Evolutionary conservation across 2,329 filamentous ascomycete species (phyloP), one percentile per base, ranked within the genome.

Genomic region (Xylaria sp.): DNA sequence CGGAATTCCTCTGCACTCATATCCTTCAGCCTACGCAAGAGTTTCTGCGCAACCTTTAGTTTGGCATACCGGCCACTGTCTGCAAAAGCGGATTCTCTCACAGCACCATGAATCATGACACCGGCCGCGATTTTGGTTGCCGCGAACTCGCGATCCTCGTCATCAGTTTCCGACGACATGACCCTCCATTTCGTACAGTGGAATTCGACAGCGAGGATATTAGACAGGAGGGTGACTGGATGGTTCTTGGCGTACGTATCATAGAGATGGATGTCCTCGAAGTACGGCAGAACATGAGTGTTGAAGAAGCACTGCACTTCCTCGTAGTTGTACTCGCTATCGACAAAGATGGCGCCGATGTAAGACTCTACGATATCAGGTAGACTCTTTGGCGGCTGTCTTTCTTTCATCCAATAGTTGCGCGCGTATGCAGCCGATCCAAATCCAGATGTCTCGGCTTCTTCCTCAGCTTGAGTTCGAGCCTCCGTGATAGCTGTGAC

Each of bases 301-400:
- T 88, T 80, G 79, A 97, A 98, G 81, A 99, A 98, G 0, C 78
- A 77, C 70, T 92, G 88, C 0, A 98, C 91, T 19, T 89, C 84
- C 12, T 79, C 78, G 79, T 91, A 98, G 76, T 96, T 82, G 80
- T 95, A 98, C 54, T 86, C 84, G 0, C 93, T 92, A 79, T 99
- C 96, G 11, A 99, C 92, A 77, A 98, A 98, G 24, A 98, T 85
- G 21, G 95, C 95, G 1, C 94, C 96, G 2, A 98, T 82, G 74
- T 94, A 96, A 0, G 95, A 89, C 83, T 99, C 96, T 3, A 98
- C 85, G 45, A 97, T 88, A 78, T 99, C 96, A 0, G 94, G 89
- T 5, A 98, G 87, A 61, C 82, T 85, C 75, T 96, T 96, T 8
- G 92, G 92, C 1, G 92, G 89, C 48, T 87, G 83, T 17, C 83